phyloP scores from a whole-genome alignment of 805 yeast genomes.

The Saccharomycodes ludwigii region DNA sequence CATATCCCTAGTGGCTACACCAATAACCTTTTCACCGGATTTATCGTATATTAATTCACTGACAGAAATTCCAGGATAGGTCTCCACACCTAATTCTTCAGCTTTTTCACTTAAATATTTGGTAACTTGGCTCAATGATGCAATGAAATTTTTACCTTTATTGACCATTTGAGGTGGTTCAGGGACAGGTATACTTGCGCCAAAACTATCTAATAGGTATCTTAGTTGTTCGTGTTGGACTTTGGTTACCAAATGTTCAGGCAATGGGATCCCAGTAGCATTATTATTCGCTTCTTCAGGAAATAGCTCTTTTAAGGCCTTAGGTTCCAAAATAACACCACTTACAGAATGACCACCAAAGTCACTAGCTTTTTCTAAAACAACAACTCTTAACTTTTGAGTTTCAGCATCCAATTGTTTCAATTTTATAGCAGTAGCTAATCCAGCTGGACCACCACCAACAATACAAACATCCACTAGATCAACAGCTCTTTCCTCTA shows the following conservation, averaged over 20 bases:
- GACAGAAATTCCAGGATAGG: slow-evolving; percentile 84
- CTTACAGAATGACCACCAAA: slow-evolving; percentile 87
- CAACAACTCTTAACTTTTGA: slow-evolving; percentile 71
- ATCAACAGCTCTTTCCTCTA: slow-evolving; percentile 67
- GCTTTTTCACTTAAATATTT: slow-evolving; percentile 79
- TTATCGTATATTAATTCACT: slow-evolving; percentile 57
- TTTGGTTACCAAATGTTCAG: slow-evolving; percentile 59
- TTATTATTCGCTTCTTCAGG: slow-evolving; percentile 45
- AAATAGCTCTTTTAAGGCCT: slow-evolving; percentile 73
- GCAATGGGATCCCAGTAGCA: slow-evolving; percentile 51
- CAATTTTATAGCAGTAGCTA: slow-evolving; percentile 81
- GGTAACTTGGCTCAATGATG: slow-evolving; percentile 68
- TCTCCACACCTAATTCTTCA: slow-evolving; percentile 85
- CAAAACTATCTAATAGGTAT: slow-evolving; percentile 43
- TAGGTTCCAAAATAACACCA: slow-evolving; percentile 91
- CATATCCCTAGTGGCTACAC: slow-evolving; percentile 90
- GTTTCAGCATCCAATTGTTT: slow-evolving; percentile 70
- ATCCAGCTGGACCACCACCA: slow-evolving; percentile 97
- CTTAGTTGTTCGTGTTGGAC: slow-evolving; percentile 70
- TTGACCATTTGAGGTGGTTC: slow-evolving; percentile 90
- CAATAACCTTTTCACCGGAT: slow-evolving; percentile 41
- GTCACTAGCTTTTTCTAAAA: slow-evolving; percentile 85
- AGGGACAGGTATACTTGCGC: slow-evolving; percentile 54
- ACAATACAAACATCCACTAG: slow-evolving; percentile 89
- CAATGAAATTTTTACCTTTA: slow-evolving; percentile 71